These are phyloP conservation scores for Phytopythium kandeliae DNA, from an alignment of 352 stramenopile species.

Conservation along the genomic window DNA sequence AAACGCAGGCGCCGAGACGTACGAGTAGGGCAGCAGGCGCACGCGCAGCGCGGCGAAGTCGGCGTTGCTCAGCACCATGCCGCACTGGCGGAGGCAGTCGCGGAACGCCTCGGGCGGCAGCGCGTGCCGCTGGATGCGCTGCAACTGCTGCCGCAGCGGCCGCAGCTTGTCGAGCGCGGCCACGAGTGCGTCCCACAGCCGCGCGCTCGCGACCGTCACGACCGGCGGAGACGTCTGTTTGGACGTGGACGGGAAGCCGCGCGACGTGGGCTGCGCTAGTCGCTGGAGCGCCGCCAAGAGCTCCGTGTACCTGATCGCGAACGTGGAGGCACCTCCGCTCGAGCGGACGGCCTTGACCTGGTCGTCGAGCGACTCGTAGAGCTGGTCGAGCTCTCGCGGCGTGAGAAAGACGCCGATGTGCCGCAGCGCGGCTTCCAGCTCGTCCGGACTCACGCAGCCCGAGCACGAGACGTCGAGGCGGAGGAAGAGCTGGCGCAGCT, in stretches of 20 bases:
- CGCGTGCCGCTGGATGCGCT: slow-evolving; percentile 40
- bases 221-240: slow-evolving; percentile 39
- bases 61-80: slow-evolving; percentile 56
- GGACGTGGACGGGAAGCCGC: slow-evolving; percentile 27
- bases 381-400: slow-evolving; percentile 49
- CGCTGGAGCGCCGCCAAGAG: slow-evolving; percentile 48
- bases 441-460: slow-evolving; percentile 50
- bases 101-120: slow-evolving; percentile 58
- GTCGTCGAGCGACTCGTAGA: slow-evolving; percentile 45
- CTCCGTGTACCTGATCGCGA: slow-evolving; percentile 55
- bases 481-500: slow-evolving; percentile 68
- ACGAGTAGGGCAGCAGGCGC: slow-evolving; percentile 55
- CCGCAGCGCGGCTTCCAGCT: slow-evolving; percentile 63
- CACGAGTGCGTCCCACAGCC: slow-evolving; percentile 63
- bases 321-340: slow-evolving; percentile 8
- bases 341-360: slow-evolving; percentile 23
- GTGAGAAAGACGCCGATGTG: slow-evolving; percentile 75
- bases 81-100: slow-evolving; percentile 49
- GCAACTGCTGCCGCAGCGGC: slow-evolving; percentile 48
- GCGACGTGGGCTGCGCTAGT: slow-evolving; percentile 11
- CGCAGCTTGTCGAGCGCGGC: slow-evolving; percentile 38
- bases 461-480: slow-evolving; percentile 77
- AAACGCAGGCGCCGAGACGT: slow-evolving; percentile 14
- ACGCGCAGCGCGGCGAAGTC: slow-evolving; percentile 67
- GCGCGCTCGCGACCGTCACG: slow-evolving; percentile 33